Percentiles rank a stretch among this genome's conserved stretches.
Evolutionary conservation across 805 yeast species (phyloP).

Genomic region (Starmerella bombicola): DNA sequence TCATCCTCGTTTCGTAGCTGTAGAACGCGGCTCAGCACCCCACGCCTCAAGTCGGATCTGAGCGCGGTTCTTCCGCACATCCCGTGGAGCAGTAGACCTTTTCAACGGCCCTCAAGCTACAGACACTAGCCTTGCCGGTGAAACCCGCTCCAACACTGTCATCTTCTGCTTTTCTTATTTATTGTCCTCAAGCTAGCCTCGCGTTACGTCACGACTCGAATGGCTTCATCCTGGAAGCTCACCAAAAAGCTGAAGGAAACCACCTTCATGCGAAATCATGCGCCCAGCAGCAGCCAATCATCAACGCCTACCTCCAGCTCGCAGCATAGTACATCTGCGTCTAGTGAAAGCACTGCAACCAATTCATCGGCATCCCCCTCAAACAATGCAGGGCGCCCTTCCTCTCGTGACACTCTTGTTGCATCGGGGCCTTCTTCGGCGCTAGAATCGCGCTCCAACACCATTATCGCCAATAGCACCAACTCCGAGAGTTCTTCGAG

Average conservation of each 20-base stretch:
- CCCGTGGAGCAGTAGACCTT: too few relatives aligned
- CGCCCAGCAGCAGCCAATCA: constrained; percentile 1
- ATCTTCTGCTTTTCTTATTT: too few relatives aligned
- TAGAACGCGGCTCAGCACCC: too few relatives aligned
- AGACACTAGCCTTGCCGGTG: too few relatives aligned
- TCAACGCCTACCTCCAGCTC: background rate
- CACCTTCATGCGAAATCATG: constrained; percentile 24
- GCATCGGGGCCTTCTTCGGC: background rate
- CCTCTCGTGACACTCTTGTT: constrained; percentile 1
- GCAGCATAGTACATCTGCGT: background rate
- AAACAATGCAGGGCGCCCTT: background rate
- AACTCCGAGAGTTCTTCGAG: background rate
- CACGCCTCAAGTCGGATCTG: too few relatives aligned
- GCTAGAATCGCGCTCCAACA: background rate
- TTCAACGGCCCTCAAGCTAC: too few relatives aligned
- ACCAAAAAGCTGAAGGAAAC: constrained; percentile 38
- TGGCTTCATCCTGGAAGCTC: constrained; percentile 33
- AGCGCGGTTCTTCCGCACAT: too few relatives aligned
- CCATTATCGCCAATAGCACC: background rate
- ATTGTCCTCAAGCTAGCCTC: too few relatives aligned
- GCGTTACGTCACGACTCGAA: too few relatives aligned
- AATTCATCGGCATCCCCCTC: background rate
- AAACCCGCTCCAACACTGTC: too few relatives aligned
- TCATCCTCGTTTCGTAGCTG: too few relatives aligned
- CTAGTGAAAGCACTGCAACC: background rate